These are phyloP conservation scores for Aspergillus versicolor DNA, from an alignment of 2,329 filamentous ascomycete species.

Conservation along the genomic window DNA sequence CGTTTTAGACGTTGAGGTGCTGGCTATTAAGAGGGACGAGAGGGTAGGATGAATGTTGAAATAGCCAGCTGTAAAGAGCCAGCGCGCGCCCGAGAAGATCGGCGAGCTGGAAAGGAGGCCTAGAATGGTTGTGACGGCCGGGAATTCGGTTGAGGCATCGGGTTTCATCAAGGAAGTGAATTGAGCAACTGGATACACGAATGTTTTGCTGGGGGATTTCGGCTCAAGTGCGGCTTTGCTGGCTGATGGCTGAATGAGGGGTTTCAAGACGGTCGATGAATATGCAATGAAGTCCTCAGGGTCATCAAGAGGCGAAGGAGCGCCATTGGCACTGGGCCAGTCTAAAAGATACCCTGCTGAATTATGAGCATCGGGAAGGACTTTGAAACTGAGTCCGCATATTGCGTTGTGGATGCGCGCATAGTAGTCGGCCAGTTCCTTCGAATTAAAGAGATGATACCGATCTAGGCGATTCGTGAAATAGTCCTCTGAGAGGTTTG, in stretches of 20 bases:
- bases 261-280: conserved; percentile 65
- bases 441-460: conserved; percentile 86
- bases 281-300: conserved; percentile 67
- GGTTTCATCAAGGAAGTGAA: conserved; percentile 80
- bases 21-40: conserved; percentile 74
- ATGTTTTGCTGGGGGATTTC: conserved; percentile 58
- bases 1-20: conserved; percentile 48
- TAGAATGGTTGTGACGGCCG: conserved; percentile 73
- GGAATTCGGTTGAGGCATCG: conserved; percentile 84
- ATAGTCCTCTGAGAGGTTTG: conserved; percentile 90
- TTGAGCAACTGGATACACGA: conserved; percentile 83
- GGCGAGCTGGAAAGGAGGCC: conserved; percentile 61
- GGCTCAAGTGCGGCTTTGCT: conserved; percentile 30
- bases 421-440: conserved; percentile 79
- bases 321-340: conserved; percentile 75
- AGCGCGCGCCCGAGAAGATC: conserved; percentile 67
- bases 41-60: conserved; percentile 93
- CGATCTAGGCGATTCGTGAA: conserved; percentile 94
- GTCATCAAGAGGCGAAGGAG: conserved; percentile 70
- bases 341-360: conserved; percentile 54
- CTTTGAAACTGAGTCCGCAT: conserved; percentile 75
- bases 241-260: conserved; percentile 60
- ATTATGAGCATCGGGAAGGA: conserved; percentile 57
- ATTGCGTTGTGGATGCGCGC: conserved; percentile 73
- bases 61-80: conserved; percentile 97